Evolutionary conservation across 257 asterid genomes (phyloP).

Genomic region (Oldenlandia corymbosa): DNA sequence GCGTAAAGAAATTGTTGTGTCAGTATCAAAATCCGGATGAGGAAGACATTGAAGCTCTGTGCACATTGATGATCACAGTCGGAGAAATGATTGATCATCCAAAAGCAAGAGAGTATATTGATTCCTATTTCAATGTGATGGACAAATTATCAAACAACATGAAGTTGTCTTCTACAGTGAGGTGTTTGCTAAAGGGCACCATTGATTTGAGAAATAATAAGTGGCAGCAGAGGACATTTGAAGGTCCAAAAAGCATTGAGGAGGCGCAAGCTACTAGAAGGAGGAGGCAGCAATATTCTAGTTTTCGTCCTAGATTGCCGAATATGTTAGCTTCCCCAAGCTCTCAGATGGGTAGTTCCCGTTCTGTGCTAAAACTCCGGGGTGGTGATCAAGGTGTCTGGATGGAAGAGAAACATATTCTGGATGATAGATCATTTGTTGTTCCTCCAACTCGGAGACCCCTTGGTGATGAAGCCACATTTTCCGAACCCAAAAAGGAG

Average conservation of each 20-base stretch:
- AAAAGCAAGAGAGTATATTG: slow-evolving; percentile 72
- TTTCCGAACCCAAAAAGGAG: slow-evolving; percentile 77
- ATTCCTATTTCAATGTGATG: slow-evolving; percentile 61
- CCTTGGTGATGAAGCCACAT: slow-evolving; percentile 59
- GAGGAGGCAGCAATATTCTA: slow-evolving; percentile 66
- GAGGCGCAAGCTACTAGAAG: slow-evolving; percentile 68
- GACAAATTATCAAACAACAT: slow-evolving; percentile 56
- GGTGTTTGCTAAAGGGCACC: slow-evolving; percentile 84
- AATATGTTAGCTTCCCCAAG: slow-evolving; percentile 53
- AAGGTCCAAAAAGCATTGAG: slow-evolving; percentile 94
- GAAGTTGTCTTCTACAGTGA: slow-evolving; percentile 81
- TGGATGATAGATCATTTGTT: slow-evolving; percentile 48
- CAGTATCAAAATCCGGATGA: slow-evolving; percentile 70
- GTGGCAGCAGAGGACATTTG: slow-evolving; percentile 98
- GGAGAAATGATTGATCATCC: slow-evolving; percentile 92
- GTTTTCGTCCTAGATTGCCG: slow-evolving; percentile 59
- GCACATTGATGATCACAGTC: slow-evolving; percentile 95
- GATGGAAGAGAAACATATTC: slow-evolving; percentile 53
- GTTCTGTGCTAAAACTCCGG: slow-evolving; percentile 48
- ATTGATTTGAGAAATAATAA: slow-evolving; percentile 90
- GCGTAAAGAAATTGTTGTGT: slow-evolving; percentile 76
- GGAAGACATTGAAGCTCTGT: slow-evolving; percentile 83
- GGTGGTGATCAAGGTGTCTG: slow-evolving; percentile 74
- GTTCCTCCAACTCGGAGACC: slow-evolving; percentile 71
- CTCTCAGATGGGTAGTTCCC: slow-evolving; percentile 51